Evolutionary conservation across 2,329 filamentous ascomycete genomes (phyloP), one percentile per base, ranked within the genome.

Genomic region (Fusarium sp.): DNA sequence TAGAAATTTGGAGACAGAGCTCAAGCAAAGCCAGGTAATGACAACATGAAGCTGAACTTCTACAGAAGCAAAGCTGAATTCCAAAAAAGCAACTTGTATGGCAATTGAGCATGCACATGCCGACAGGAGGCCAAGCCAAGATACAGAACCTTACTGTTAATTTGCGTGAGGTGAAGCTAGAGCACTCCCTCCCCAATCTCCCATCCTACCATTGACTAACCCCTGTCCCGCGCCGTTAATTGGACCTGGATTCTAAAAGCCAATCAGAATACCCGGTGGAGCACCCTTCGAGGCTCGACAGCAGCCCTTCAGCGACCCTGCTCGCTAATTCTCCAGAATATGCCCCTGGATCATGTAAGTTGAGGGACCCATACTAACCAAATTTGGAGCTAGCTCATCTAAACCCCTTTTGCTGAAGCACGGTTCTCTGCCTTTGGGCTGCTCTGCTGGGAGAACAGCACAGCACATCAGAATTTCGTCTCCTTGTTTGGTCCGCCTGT

Each of bases 381-480:
- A 5, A 11, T 66, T 70, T 22, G 5, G 68, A 76, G 22, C 47
- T 80, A 78, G 77, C 58, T 52, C 45, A 40, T 52, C 73, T 63
- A 75, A 77, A 77, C 78, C 78, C 77, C 78, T 77, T 80, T 79
- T 79, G 73, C 65, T 74, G 71, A 71, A 70, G 64, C 70, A 74
- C 65, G 70, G 71, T 68, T 72, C 57, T 63, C 62, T 73, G 73
- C 72, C 68, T 70, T 72, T 54, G 64, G 72, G 68, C 70, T 66
- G 65, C 71, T 74, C 65, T 71, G 71, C 72, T 76, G 71, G 71
- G 67, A 69, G 73, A 76, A 75, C 74, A 78, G 74, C 75, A 75
- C 73, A 77, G 73, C 76, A 75, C 76, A 77, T 74, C 77, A 76
- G 74, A 78, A 77, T 77, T 77, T 76, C 73, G 73, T 76, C 75